Conservation (phyloP, 108 stramenopile genomes). For the Nannochloropsis oceanica region DNA sequence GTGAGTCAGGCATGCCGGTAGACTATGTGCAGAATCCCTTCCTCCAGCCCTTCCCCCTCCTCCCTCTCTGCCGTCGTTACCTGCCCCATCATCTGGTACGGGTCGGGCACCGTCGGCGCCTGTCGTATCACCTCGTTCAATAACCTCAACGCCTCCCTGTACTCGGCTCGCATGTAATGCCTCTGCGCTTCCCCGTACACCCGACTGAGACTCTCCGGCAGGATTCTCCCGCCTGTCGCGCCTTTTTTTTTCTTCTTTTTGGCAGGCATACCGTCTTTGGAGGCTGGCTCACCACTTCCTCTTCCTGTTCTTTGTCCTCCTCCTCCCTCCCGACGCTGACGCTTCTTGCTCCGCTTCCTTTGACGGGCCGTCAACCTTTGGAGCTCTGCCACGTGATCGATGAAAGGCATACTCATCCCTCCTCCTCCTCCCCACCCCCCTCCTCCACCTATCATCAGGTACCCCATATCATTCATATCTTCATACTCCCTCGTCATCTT, state of each 20-base stretch:
- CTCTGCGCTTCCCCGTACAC: background rate
- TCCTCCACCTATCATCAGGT: background rate
- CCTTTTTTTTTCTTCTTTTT: background rate
- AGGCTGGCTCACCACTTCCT: background rate
- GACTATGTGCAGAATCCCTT: too few species aligned
- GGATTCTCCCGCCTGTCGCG: background rate
- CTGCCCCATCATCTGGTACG: background rate
- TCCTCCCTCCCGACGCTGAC: background rate
- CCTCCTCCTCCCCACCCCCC: background rate
- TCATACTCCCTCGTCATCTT: background rate
- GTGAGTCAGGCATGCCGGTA: too few species aligned
- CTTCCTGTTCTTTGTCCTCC: background rate
- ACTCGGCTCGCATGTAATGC: background rate
- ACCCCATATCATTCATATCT: background rate
- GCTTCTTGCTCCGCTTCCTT: background rate
- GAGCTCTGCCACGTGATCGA: background rate
- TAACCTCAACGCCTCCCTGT: background rate
- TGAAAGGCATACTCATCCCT: background rate
- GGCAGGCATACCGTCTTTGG: background rate
- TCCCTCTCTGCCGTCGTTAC: too few species aligned
- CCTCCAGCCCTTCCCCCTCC: too few species aligned
- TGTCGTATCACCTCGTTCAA: background rate
- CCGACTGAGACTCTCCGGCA: background rate
- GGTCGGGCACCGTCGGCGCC: background rate
- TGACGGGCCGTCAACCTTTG: background rate